Percentiles rank a stretch among this genome's conserved stretches.
These are phyloP conservation scores for Cyclotella distinguenda DNA, from an alignment of 108 stramenopile species.

Conservation along the genomic window DNA sequence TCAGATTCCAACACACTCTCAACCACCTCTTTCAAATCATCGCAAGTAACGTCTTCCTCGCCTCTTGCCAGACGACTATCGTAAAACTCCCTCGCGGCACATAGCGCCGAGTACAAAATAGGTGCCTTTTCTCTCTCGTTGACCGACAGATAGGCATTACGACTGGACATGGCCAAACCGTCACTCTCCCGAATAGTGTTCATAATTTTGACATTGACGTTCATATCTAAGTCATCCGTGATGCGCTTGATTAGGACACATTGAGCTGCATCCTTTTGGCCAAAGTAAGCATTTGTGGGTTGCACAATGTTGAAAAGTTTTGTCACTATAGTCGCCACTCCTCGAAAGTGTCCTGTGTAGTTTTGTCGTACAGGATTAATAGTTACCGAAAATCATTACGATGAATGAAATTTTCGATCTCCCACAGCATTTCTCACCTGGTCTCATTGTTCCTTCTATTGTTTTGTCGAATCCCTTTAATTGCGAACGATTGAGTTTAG, in stretches of 20 bases:
- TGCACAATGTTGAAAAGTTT: constrained; percentile 97
- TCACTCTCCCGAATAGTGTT: constrained; percentile 88
- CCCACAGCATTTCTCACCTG: constrained; percentile 9
- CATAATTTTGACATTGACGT: constrained; percentile 64
- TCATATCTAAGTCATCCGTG: constrained; percentile 86
- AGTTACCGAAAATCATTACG: constrained; percentile 77
- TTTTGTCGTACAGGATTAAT: too few species aligned
- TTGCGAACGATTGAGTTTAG: not conserved
- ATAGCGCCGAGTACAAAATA: constrained; percentile 75
- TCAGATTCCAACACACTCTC: constrained; percentile 52
- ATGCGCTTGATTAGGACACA: constrained; percentile 87
- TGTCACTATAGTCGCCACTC: constrained; percentile 96
- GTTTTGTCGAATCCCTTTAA: constrained; percentile 17
- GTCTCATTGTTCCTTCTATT: constrained; percentile 3
- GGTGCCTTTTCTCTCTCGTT: constrained; percentile 83
- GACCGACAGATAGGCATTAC: constrained; percentile 90
- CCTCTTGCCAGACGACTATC: constrained; percentile 39
- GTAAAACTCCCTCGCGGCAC: constrained; percentile 58
- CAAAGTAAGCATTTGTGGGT: constrained; percentile 93
- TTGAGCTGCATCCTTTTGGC: constrained; percentile 98
- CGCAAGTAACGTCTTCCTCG: constrained; percentile 28
- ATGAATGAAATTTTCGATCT: too few species aligned
- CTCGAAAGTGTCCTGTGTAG: constrained; percentile 93
- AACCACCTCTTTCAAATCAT: constrained; percentile 50
- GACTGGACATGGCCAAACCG: constrained; percentile 94